A percentile compares a stretch with the other conserved stretches of the same genome.
Conservation (phyloP, 176 grass and related monocot species). For the Eremochloa ophiuroides region DNA sequence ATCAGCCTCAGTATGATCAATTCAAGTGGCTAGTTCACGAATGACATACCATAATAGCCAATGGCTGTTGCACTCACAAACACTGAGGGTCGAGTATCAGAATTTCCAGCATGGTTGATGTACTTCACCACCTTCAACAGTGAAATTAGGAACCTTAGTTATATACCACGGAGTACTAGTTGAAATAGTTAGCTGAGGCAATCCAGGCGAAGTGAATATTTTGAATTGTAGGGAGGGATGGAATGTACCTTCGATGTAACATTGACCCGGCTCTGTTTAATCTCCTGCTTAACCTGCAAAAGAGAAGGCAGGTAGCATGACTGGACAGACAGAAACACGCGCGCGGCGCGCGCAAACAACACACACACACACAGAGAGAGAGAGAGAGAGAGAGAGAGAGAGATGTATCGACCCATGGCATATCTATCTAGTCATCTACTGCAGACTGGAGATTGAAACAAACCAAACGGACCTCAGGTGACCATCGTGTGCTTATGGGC, state of each 20-base stretch:
- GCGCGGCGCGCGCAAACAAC: no score
- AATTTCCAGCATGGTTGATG: conserved; percentile 50
- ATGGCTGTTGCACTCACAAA: conserved; percentile 94
- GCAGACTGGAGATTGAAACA: neutral
- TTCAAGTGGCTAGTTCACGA: neutral
- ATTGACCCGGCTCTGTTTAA: conserved; percentile 75
- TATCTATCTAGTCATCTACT: neutral
- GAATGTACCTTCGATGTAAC: conserved; percentile 66
- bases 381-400: neutral
- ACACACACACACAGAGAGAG: no score
- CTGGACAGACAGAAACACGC: no score
- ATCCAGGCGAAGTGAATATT: neutral
- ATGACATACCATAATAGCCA: conserved; percentile 75
- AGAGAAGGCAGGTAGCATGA: neutral
- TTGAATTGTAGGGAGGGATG: neutral
- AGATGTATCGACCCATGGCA: neutral
- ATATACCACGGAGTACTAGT: neutral
- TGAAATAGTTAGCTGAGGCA: neutral
- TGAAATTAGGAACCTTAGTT: neutral
- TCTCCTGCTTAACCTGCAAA: conserved; percentile 79
- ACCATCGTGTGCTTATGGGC: conserved; percentile 93
- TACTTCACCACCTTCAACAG: conserved; percentile 61
- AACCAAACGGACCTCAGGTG: conserved; percentile 48
- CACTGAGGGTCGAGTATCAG: conserved; percentile 54
- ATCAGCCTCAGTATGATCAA: neutral